Evolutionary conservation across 768 basidiomycete genomes (phyloP).

Genomic region (Suillus subalutaceus): DNA sequence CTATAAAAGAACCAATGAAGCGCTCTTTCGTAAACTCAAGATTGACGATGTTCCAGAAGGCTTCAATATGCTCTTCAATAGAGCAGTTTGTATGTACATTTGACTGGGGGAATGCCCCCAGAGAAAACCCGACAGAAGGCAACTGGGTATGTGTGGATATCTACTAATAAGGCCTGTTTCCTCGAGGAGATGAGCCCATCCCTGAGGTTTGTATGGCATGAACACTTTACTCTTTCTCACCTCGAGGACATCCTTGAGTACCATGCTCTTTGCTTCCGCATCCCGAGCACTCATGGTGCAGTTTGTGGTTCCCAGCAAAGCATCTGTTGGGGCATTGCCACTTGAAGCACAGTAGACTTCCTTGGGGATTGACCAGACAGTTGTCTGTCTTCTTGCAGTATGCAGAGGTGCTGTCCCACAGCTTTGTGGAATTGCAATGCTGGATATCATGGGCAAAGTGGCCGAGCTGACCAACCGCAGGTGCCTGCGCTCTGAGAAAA

Average conservation of each 20-base stretch:
- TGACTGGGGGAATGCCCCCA: background rate
- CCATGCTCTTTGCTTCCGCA: constrained; percentile 32
- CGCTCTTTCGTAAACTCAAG: constrained; percentile 18
- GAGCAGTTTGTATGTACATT: background rate
- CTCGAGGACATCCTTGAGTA: constrained; percentile 9
- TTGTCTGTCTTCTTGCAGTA: background rate
- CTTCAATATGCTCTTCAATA: background rate
- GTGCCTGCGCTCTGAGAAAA: background rate
- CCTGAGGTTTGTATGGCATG: background rate
- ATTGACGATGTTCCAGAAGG: background rate
- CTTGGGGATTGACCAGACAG: background rate
- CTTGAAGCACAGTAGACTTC: too few relatives aligned
- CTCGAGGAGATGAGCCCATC: background rate
- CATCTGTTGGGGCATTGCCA: too few relatives aligned
- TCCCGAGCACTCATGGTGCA: constrained; percentile 44
- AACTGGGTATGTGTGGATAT: background rate
- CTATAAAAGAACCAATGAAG: constrained; percentile 36
- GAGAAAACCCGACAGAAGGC: too few relatives aligned
- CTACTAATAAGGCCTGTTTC: background rate
- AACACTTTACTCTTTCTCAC: background rate
- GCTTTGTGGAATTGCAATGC: constrained; percentile 15
- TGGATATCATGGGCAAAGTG: constrained; percentile 26
- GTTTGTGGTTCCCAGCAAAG: too few relatives aligned
- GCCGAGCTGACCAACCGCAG: constrained; percentile 22
- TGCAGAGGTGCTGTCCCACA: background rate